Evolutionary conservation across 257 asterid genomes (phyloP), one percentile per base, ranked within the genome.

Genomic region (Thymus mandschuricus): DNA sequence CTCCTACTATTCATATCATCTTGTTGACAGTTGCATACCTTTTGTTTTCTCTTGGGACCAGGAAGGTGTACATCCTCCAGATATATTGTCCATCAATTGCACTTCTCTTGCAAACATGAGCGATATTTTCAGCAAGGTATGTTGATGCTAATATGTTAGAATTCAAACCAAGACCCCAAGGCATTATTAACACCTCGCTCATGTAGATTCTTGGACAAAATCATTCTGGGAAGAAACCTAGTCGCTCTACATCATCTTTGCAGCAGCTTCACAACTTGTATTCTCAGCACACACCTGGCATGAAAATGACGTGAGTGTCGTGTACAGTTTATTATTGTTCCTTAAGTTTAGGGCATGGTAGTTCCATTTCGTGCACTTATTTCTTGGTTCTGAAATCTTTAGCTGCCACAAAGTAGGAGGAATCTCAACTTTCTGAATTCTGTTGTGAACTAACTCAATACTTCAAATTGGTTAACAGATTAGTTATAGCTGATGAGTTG

Each of bases 101-200:
- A 92, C 97, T 64, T 86, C 96, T 74, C 90, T 92, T 49, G 64
- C 89, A 63, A 88, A 83, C 70, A 85, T 91, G 48, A 79, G 85
- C 15, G 99, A 92, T 27, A 86, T 95, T 74, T 95, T 92, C 81
- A 80, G 81, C 86, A 92, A 89, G 98, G 98, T 95, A 86, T 30
- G 10, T n/a, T 55, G 59, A 55, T 76, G 41, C 35, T 59, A 8
- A 46, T 49, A 43, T 38, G 69, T 21, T 30, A 66, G 66, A 56
- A 48, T 56, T 68, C 11, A 54, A 70, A 69, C 59, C 62, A 70
- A 69, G 76, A 59, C 63, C 43, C n/a, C 27, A 34, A 43, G 52
- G 72, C 56, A 48, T 69, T 70, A 69, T 69, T 70, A 69, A 74
- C 70, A 21, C 48, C 52, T 51, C 28, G 5, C 67, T 69, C 60